phyloP scores from a whole-genome alignment of 116 monocot species.

The Iris pallida region DNA sequence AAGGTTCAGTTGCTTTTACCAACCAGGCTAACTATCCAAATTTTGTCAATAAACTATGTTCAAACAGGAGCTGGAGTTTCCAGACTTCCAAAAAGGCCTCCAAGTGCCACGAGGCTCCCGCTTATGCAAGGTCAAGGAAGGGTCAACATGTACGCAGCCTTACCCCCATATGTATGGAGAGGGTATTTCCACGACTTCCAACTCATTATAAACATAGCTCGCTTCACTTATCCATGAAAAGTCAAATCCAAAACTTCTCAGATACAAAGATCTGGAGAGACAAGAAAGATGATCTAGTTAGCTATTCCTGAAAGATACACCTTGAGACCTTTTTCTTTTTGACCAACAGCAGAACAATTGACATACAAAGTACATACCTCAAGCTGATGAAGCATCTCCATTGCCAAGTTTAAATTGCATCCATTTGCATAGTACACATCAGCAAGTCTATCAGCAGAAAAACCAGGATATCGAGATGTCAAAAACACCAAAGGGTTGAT shows the following conservation, averaged over 20 bases:
- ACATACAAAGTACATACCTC: constrained; percentile 43
- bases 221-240: background rate
- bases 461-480: constrained; percentile 73
- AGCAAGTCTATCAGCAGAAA: constrained; percentile 70
- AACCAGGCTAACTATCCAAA: too few relatives aligned
- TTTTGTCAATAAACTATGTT: too few relatives aligned
- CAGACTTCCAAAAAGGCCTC: too few relatives aligned
- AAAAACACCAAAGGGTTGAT: constrained; percentile 61
- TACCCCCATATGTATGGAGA: too few relatives aligned
- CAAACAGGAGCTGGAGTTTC: too few relatives aligned
- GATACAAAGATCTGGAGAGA: background rate
- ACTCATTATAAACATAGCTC: background rate
- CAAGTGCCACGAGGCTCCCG: too few relatives aligned
- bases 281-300: background rate
- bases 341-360: constrained; percentile 3
- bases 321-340: background rate
- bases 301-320: background rate
- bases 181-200: too few relatives aligned
- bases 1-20: too few relatives aligned
- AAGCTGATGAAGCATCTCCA: constrained; percentile 74
- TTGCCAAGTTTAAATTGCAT: constrained; percentile 66
- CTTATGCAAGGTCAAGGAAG: too few relatives aligned
- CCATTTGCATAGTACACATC: constrained; percentile 73
- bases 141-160: too few relatives aligned
- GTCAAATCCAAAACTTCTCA: background rate